Evolutionary conservation across 2,329 filamentous ascomycete genomes (phyloP).

Genomic region (Monosporascus sp.): DNA sequence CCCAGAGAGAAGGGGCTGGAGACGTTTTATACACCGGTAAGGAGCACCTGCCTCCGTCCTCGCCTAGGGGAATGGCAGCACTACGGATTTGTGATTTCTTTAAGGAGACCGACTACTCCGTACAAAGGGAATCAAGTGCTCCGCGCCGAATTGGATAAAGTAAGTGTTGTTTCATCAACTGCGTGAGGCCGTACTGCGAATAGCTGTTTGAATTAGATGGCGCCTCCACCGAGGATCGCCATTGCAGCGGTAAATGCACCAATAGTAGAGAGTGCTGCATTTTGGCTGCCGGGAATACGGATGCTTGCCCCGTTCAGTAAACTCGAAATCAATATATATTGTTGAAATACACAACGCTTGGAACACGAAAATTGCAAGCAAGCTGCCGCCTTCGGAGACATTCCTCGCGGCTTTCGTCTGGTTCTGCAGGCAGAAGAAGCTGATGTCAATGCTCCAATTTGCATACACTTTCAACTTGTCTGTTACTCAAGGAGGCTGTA

Average conservation of each 20-base stretch:
- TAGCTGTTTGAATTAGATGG: conserved; percentile 1
- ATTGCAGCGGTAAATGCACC: not conserved
- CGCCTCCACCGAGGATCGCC: conserved; percentile 6
- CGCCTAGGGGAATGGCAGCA: not conserved
- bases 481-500: no score
- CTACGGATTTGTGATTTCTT: not conserved
- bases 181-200: not conserved
- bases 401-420: no score
- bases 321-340: not conserved
- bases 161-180: not conserved
- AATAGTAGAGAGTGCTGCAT: not conserved
- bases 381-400: no score
- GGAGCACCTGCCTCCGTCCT: not conserved
- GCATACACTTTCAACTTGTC: no score
- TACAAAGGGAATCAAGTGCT: conserved; percentile 5
- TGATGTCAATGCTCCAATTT: no score
- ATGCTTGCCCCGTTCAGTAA: not conserved
- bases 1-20: not conserved
- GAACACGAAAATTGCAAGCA: no score
- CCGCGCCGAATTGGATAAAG: conserved; percentile 11
- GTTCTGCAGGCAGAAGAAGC: no score
- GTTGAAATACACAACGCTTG: not conserved
- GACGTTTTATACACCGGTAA: not conserved
- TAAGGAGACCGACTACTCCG: not conserved
- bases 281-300: not conserved